Percentiles rank a stretch among this genome's conserved stretches.
Conservation (phyloP, 2,329 filamentous ascomycete genomes). For the Celoporthe dispersa region DNA sequence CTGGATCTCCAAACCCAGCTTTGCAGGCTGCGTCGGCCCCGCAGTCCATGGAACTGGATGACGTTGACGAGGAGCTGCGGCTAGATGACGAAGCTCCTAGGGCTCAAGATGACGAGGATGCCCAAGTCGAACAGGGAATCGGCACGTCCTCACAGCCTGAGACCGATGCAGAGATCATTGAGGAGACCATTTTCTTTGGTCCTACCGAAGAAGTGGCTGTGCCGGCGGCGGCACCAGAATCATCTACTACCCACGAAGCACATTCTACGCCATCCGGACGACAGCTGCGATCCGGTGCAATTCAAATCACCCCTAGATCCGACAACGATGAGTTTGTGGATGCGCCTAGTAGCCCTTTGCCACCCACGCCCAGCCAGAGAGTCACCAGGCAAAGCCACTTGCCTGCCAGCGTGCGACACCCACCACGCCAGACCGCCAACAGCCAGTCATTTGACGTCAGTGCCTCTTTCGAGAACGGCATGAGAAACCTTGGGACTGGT, state of each 20-base stretch:
- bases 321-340: slow-evolving; percentile 55
- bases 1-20: slow-evolving; percentile 51
- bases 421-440: slow-evolving; percentile 12
- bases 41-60: slow-evolving; percentile 33
- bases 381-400: slow-evolving; percentile 27
- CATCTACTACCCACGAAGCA: background rate
- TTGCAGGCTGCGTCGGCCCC: slow-evolving; percentile 36
- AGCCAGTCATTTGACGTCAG: slow-evolving; percentile 46
- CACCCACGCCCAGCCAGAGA: slow-evolving; percentile 37
- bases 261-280: slow-evolving; percentile 15
- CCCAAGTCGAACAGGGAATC: slow-evolving; percentile 6
- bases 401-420: background rate
- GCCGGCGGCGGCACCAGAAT: background rate
- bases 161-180: slow-evolving; percentile 4
- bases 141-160: slow-evolving; percentile 15
- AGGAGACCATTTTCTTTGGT: slow-evolving; percentile 15
- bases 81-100: slow-evolving; percentile 30
- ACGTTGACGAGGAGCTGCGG: slow-evolving; percentile 31
- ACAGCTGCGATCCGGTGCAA: slow-evolving; percentile 29
- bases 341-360: slow-evolving; percentile 49
- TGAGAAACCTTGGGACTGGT: slow-evolving; percentile 21
- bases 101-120: background rate
- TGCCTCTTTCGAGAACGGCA: slow-evolving; percentile 35
- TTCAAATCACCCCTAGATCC: slow-evolving; percentile 46
- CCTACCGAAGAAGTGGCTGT: background rate